Conservation (phyloP, 805 yeast species). For the Spencermartinsiella europaea region DNA sequence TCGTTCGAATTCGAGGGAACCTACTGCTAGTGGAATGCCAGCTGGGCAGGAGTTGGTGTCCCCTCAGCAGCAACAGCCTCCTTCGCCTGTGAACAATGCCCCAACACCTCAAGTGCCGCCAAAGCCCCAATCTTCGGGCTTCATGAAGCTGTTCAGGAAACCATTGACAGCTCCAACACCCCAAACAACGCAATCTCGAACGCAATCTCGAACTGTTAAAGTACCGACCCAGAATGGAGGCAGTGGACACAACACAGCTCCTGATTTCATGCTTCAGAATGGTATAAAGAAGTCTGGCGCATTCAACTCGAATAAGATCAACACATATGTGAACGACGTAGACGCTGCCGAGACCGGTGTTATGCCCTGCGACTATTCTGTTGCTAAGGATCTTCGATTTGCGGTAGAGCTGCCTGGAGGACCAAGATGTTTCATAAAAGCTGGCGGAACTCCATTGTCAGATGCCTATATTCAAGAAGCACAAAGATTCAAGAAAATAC, state of each 20-base stretch:
- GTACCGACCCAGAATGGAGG: neutral
- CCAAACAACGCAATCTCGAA: neutral
- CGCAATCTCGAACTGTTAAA: neutral
- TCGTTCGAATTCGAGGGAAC: too few species aligned
- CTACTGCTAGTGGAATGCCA: neutral
- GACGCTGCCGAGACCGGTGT: constrained; percentile 2
- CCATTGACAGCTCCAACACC: neutral
- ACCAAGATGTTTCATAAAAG: constrained; percentile 5
- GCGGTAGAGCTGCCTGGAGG: neutral
- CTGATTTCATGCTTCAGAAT: neutral
- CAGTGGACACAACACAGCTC: neutral
- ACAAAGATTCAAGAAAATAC: constrained; percentile 15
- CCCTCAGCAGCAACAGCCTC: too few species aligned
- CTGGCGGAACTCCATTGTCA: constrained; percentile 4
- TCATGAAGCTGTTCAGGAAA: neutral
- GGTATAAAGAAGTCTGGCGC: constrained; percentile 2
- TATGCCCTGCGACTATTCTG: constrained; percentile 4
- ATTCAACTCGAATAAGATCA: constrained; percentile 1
- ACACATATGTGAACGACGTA: neutral
- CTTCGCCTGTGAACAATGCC: too few species aligned
- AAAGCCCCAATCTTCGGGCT: neutral
- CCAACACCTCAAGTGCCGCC: neutral
- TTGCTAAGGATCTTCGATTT: constrained; percentile 3
- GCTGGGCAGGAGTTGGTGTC: too few species aligned
- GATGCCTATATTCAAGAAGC: constrained; percentile 12